Conservation (phyloP, 2,329 filamentous ascomycete species). For the Lachnellula cervina region DNA sequence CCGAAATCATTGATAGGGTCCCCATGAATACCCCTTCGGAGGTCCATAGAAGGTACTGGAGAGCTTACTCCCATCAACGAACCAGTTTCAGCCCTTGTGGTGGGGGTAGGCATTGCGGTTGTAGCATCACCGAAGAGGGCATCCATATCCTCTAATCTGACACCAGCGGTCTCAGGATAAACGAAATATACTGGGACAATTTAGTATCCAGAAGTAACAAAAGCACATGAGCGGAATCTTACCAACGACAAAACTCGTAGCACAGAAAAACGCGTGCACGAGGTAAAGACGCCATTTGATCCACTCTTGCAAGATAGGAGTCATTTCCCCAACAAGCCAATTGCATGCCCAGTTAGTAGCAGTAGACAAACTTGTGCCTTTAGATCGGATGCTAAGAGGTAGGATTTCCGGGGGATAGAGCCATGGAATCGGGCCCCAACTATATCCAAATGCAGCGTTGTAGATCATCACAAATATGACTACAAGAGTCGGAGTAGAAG, state of each 20-base stretch:
- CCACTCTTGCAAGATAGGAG: constrained; percentile 83
- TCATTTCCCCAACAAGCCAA: constrained; percentile 94
- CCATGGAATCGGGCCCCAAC: constrained; percentile 99
- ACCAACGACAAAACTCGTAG: constrained; percentile 93
- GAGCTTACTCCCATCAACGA: constrained; percentile 74
- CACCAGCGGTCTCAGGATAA: constrained; percentile 93
- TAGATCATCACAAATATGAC: constrained; percentile 97
- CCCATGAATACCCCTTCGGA: constrained; percentile 49
- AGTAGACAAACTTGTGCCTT: constrained; percentile 92
- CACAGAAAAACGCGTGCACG: constrained; percentile 95
- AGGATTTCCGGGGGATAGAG: constrained; percentile 98
- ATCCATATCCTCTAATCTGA: constrained; percentile 96
- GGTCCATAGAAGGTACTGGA: constrained; percentile 72
- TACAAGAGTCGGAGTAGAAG: constrained; percentile 73
- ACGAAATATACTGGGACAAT: constrained; percentile 79
- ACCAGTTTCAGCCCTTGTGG: constrained; percentile 72
- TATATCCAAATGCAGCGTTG: constrained; percentile 93
- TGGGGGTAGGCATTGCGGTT: constrained; percentile 74
- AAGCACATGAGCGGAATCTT: constrained; percentile 36
- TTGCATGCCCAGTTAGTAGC: constrained; percentile 98
- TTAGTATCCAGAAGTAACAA: not conserved
- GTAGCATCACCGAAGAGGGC: constrained; percentile 89
- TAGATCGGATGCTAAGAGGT: constrained; percentile 91
- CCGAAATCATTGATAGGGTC: constrained; percentile 38
- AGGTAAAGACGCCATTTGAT: constrained; percentile 95